Conservation (phyloP, 2,329 filamentous ascomycete genomes). For the Zasmidium citrigriseum region DNA sequence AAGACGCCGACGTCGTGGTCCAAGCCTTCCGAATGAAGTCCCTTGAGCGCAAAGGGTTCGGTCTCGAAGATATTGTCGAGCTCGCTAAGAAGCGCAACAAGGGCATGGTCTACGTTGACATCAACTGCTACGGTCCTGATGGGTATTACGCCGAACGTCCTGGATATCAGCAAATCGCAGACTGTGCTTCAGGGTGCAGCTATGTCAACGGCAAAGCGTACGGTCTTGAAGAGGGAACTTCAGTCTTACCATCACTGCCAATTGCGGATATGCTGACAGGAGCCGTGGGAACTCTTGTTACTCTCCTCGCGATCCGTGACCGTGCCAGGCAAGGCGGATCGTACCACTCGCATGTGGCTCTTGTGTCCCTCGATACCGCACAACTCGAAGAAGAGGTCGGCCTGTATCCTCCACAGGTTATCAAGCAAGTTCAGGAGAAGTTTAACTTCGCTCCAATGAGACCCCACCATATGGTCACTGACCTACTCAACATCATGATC, state of each 20-base stretch:
- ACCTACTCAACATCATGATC: conserved; percentile 31
- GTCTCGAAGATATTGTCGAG: conserved; percentile 18
- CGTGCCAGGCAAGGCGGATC: conserved; percentile 35
- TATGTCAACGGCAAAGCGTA: conserved; percentile 18
- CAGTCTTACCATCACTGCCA: conserved; percentile 21
- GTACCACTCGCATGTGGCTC: conserved; percentile 37
- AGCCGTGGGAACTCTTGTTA: conserved; percentile 23
- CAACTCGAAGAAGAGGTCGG: conserved; percentile 37
- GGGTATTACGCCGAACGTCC: conserved; percentile 49
- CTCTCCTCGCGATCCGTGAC: conserved; percentile 31
- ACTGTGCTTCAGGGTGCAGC: conserved; percentile 36
- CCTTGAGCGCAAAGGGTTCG: conserved; percentile 46
- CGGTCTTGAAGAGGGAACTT: conserved; percentile 22
- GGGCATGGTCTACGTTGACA: conserved; percentile 50
- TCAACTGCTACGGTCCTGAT: conserved; percentile 57
- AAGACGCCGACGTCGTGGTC: conserved; percentile 53
- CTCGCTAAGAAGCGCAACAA: conserved; percentile 38
- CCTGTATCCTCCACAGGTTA: conserved; percentile 32
- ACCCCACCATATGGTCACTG: conserved; percentile 33
- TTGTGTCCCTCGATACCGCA: conserved; percentile 36
- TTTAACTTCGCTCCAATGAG: conserved; percentile 32
- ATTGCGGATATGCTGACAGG: conserved; percentile 23
- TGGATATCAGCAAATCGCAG: conserved; percentile 57
- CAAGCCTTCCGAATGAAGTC: conserved; percentile 52
- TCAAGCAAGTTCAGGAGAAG: conserved; percentile 30